Evolutionary conservation across 306 rosid genomes (phyloP).

Genomic region (Begonia fuchsioides): DNA sequence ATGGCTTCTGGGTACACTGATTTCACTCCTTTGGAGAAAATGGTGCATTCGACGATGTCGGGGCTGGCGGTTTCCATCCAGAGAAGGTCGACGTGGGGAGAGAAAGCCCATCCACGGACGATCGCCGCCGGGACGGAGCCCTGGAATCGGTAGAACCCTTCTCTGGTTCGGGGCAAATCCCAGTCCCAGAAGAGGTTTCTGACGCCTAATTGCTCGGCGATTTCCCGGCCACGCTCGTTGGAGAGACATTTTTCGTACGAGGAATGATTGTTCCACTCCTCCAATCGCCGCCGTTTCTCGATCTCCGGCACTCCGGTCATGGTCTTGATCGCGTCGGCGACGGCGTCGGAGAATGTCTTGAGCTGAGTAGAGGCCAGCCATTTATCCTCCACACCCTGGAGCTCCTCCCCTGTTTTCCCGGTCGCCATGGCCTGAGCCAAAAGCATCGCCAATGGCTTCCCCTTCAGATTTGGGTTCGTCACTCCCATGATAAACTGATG

Average conservation of each 20-base stretch:
- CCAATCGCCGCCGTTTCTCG: slow-evolving; percentile 41
- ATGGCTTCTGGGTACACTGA: slow-evolving; percentile 39
- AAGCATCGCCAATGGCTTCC: slow-evolving; percentile 39
- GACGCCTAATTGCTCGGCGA: slow-evolving; percentile 50
- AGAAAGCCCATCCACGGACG: slow-evolving; percentile 77
- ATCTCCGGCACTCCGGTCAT: slow-evolving; percentile 26
- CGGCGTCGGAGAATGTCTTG: slow-evolving; percentile 68
- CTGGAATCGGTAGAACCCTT: slow-evolving; percentile 76
- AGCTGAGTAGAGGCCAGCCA: slow-evolving; percentile 53
- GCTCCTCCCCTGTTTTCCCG: slow-evolving; percentile 65
- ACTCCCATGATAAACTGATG: slow-evolving; percentile 84
- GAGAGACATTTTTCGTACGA: slow-evolving; percentile 52
- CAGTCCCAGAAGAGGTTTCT: slow-evolving; percentile 77
- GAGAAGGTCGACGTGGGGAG: slow-evolving; percentile 58
- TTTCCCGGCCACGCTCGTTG: slow-evolving; percentile 47
- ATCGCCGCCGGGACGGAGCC: slow-evolving; percentile 66
- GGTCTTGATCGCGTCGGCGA: slow-evolving; percentile 46
- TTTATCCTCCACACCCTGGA: slow-evolving; percentile 58
- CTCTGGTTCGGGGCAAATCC: slow-evolving; percentile 92
- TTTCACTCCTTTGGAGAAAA: slow-evolving; percentile 63
- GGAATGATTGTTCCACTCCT: slow-evolving; percentile 46
- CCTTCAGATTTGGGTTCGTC: slow-evolving; percentile 41
- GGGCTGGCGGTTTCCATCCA: slow-evolving; percentile 96
- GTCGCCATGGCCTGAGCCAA: slow-evolving; percentile 48
- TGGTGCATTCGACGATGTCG: slow-evolving; percentile 48